phyloP scores from a whole-genome alignment of 805 yeast species.

The Wickerhamiella domercqiae region DNA sequence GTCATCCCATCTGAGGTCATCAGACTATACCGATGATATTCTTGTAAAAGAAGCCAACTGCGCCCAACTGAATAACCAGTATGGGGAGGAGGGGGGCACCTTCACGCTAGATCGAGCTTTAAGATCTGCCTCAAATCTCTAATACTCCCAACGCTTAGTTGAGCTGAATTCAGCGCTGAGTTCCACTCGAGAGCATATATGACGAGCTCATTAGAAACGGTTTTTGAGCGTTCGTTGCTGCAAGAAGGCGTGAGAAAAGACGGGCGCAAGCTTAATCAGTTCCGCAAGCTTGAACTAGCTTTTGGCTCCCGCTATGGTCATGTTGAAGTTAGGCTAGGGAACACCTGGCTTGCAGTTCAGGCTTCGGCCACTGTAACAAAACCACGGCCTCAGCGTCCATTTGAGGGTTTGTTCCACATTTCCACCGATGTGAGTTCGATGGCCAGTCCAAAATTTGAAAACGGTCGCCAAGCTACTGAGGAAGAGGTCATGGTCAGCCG shows the following conservation, averaged over 20 bases:
- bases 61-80: too few relatives aligned
- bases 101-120: neutral
- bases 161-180: too few relatives aligned
- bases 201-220: neutral
- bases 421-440: slow-evolving; percentile 78
- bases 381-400: slow-evolving; percentile 85
- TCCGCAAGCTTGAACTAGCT: slow-evolving; percentile 47
- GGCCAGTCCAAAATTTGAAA: slow-evolving; percentile 78
- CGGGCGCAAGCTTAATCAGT: slow-evolving; percentile 47
- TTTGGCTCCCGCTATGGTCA: slow-evolving; percentile 57
- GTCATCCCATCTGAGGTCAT: too few relatives aligned
- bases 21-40: too few relatives aligned
- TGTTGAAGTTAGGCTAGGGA: slow-evolving; percentile 64
- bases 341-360: slow-evolving; percentile 54
- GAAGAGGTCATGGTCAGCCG: slow-evolving; percentile 68
- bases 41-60: too few relatives aligned
- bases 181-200: too few relatives aligned
- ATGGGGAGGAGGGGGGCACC: too few relatives aligned
- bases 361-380: slow-evolving; percentile 60
- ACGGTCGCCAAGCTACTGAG: slow-evolving; percentile 54
- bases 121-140: neutral
- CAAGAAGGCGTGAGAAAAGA: slow-evolving; percentile 46
- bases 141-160: too few relatives aligned
- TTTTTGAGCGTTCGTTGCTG: slow-evolving; percentile 46
- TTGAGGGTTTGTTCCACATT: slow-evolving; percentile 77